phyloP scores from a whole-genome alignment of 768 basidiomycete genomes.

The Tephrocybe sp. region DNA sequence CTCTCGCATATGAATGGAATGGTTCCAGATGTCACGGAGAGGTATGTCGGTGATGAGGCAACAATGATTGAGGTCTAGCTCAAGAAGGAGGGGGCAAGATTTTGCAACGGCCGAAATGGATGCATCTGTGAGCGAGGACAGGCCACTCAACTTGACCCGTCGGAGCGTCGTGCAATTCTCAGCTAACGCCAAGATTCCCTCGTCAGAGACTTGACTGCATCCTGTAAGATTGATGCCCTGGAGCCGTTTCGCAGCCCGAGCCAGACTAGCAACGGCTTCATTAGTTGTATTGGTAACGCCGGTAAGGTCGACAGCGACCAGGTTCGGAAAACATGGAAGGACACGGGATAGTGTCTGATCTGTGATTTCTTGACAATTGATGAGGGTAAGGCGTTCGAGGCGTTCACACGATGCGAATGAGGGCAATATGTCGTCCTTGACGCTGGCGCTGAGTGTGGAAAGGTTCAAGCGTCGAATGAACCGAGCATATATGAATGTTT shows the following conservation, averaged over 20 bases:
- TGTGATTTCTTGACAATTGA: conserved; percentile 71
- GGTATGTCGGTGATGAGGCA: conserved; percentile 72
- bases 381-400: conserved; percentile 87
- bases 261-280: conserved; percentile 68
- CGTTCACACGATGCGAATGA: conserved; percentile 74
- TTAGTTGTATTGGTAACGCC: conserved; percentile 72
- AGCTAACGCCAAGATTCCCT: conserved; percentile 77
- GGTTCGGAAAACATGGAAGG: conserved; percentile 68
- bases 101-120: conserved; percentile 76
- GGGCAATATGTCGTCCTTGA: conserved; percentile 74
- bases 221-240: conserved; percentile 92
- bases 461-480: conserved; percentile 95
- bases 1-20: conserved; percentile 85
- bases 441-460: conserved; percentile 61
- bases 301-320: conserved; percentile 86
- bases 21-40: conserved; percentile 81
- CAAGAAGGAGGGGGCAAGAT: conserved; percentile 83
- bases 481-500: conserved; percentile 83
- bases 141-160: conserved; percentile 85
- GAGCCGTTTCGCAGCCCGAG: conserved; percentile 65
- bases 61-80: conserved; percentile 92
- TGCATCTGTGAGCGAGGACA: conserved; percentile 72
- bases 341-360: conserved; percentile 62
- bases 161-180: conserved; percentile 73
- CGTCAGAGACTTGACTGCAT: conserved; percentile 79